A percentile compares a stretch with the other conserved stretches of the same genome.
Conservation (phyloP, 257 asterid genomes). For the Nicotiana knightiana region DNA sequence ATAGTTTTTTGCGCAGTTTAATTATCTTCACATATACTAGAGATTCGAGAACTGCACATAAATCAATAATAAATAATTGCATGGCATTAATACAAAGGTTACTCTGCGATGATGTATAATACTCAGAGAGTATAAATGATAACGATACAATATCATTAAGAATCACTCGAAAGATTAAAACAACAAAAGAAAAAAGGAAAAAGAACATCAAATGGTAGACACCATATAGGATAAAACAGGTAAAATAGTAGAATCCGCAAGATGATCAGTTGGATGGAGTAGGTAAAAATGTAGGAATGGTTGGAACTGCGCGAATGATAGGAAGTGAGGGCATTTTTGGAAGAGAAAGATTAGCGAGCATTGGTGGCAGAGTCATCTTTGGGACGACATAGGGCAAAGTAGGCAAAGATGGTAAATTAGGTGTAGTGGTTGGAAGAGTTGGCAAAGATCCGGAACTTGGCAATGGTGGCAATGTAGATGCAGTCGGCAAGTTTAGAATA, state of each 20-base stretch:
- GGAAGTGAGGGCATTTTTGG: background rate
- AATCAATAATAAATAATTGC: too few relatives aligned
- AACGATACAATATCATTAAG: too few relatives aligned
- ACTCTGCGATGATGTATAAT: too few relatives aligned
- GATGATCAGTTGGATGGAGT: constrained; percentile 10
- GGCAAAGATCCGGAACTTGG: background rate
- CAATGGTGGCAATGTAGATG: background rate
- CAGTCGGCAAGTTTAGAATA: background rate
- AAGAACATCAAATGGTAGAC: too few relatives aligned
- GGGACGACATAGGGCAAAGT: background rate
- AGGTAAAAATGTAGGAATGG: background rate
- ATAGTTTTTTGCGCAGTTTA: too few relatives aligned
- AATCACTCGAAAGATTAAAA: too few relatives aligned
- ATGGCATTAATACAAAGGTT: too few relatives aligned
- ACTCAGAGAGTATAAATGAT: too few relatives aligned
- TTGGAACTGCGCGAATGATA: background rate
- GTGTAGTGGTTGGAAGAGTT: background rate
- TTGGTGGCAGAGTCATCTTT: constrained; percentile 3
- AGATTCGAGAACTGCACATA: background rate
- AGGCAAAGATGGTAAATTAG: background rate
- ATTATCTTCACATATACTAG: background rate
- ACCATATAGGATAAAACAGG: too few relatives aligned
- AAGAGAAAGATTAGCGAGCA: background rate
- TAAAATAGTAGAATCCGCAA: background rate
- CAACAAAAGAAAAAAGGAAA: too few relatives aligned